A percentile compares a stretch with the other conserved stretches of the same genome.
These are phyloP conservation scores for Isochrysis galbana DNA, from an alignment of 78 protist species.

Conservation along the genomic window DNA sequence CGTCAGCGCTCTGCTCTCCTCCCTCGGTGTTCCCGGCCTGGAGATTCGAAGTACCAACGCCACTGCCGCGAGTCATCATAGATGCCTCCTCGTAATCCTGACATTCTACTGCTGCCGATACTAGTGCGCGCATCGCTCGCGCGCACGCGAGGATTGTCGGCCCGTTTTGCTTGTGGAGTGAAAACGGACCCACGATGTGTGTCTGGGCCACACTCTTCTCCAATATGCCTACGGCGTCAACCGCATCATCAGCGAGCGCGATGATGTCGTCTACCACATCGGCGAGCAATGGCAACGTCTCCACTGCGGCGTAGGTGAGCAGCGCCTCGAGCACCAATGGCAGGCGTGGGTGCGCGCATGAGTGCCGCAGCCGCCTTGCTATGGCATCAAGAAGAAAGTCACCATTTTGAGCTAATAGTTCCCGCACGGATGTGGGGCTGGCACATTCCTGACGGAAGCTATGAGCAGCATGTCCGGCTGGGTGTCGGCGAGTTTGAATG, in stretches of 20 bases:
- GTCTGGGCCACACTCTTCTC: no score
- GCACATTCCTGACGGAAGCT: no score
- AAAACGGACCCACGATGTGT: no score
- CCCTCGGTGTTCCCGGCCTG: not conserved
- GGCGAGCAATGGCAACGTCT: not conserved
- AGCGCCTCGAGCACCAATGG: not conserved
- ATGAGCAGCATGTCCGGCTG: no score
- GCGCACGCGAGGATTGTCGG: not conserved
- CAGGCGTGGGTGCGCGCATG: not conserved
- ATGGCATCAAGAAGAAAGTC: not conserved
- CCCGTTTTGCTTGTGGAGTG: no score
- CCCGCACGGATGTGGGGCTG: no score
- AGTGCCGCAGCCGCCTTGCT: not conserved
- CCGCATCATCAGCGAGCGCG: not conserved
- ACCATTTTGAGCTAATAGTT: no score
- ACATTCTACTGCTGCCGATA: not conserved
- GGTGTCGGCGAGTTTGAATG: not conserved
- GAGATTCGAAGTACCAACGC: not conserved
- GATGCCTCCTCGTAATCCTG: not conserved
- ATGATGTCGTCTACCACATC: not conserved
- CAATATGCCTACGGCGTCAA: not conserved
- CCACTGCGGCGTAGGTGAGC: not conserved
- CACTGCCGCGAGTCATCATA: not conserved
- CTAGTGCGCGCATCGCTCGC: not conserved
- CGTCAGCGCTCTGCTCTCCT: not conserved